A percentile compares a stretch with the other conserved stretches of the same genome.
These are phyloP conservation scores for Phaffia tasmanica DNA, from an alignment of 768 basidiomycete species.

Conservation along the genomic window DNA sequence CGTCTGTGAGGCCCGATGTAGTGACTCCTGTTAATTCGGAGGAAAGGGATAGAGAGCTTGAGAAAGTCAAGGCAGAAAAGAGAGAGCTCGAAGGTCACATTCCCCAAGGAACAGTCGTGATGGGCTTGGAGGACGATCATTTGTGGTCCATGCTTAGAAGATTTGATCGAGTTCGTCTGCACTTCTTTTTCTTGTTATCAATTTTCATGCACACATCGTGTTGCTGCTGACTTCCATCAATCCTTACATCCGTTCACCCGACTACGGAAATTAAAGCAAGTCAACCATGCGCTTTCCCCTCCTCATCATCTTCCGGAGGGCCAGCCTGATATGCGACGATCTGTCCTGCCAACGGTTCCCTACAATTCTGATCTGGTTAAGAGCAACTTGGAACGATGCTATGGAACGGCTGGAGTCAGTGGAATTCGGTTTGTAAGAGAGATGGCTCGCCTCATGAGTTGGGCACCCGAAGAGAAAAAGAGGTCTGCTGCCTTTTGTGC, in stretches of 20 bases:
- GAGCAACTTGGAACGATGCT: conserved; percentile 38
- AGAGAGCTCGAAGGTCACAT: conserved; percentile 35
- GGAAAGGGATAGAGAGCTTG: conserved; percentile 30
- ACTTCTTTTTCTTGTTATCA: background rate
- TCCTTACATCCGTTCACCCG: background rate
- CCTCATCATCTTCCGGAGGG: conserved; percentile 34
- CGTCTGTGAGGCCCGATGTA: conserved; percentile 2
- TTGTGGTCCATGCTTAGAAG: conserved; percentile 38
- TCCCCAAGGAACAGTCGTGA: conserved; percentile 36
- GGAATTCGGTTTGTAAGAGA: conserved; percentile 36
- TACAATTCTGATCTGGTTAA: conserved; percentile 39
- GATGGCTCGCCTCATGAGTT: conserved; percentile 36
- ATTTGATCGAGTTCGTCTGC: conserved; percentile 36
- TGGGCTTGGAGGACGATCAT: conserved; percentile 40
- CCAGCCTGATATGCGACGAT: conserved; percentile 41
- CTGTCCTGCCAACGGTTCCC: conserved; percentile 38
- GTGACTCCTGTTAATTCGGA: background rate
- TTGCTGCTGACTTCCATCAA: background rate
- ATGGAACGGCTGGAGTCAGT: conserved; percentile 37
- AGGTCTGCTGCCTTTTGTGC: conserved; percentile 35
- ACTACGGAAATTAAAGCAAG: conserved; percentile 32
- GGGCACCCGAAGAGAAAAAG: conserved; percentile 35
- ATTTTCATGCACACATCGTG: background rate
- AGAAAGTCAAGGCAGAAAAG: conserved; percentile 39
- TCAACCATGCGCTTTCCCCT: conserved; percentile 39